Evolutionary conservation across 768 basidiomycete genomes (phyloP).

Genomic region (Aureoboletus auriporus): DNA sequence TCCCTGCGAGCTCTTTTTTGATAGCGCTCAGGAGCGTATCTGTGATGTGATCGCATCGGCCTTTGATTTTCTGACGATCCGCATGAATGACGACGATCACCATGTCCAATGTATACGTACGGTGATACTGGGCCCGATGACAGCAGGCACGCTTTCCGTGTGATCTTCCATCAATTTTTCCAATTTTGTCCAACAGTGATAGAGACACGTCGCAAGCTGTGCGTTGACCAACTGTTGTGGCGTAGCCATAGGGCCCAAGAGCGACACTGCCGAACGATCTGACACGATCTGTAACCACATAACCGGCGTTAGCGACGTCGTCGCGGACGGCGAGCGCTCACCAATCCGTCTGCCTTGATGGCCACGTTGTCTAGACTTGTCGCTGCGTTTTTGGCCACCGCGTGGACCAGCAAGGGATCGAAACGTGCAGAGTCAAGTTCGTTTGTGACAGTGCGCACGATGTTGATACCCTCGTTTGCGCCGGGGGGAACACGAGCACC

Average conservation of each 20-base stretch:
- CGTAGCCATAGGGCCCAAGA: constrained; percentile 75
- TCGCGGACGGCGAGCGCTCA: constrained; percentile 33
- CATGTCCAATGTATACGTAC: constrained; percentile 36
- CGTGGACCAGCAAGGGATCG: constrained; percentile 80
- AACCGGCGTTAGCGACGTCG: neutral
- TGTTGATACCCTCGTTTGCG: constrained; percentile 67
- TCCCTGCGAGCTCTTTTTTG: constrained; percentile 74
- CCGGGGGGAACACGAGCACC: constrained; percentile 70
- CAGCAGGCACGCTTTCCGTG: constrained; percentile 41
- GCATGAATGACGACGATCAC: neutral
- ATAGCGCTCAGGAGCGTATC: constrained; percentile 66
- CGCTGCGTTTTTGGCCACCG: constrained; percentile 72
- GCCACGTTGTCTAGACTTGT: constrained; percentile 67
- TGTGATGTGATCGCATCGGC: constrained; percentile 50
- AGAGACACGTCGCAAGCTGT: constrained; percentile 68
- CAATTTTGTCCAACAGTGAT: constrained; percentile 23
- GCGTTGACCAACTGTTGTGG: constrained; percentile 77
- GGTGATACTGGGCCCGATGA: constrained; percentile 53
- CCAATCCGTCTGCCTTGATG: constrained; percentile 62
- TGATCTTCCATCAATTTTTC: constrained; percentile 24
- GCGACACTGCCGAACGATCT: constrained; percentile 67
- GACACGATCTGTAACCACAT: constrained; percentile 49
- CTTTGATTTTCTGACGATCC: constrained; percentile 19
- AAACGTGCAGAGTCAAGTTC: constrained; percentile 54
- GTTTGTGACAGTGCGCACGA: constrained; percentile 77